A percentile compares a stretch with the other conserved stretches of the same genome.
phyloP scores from a whole-genome alignment of 192 early-diverging fungal genomes.

The Coemansia aciculifera region DNA sequence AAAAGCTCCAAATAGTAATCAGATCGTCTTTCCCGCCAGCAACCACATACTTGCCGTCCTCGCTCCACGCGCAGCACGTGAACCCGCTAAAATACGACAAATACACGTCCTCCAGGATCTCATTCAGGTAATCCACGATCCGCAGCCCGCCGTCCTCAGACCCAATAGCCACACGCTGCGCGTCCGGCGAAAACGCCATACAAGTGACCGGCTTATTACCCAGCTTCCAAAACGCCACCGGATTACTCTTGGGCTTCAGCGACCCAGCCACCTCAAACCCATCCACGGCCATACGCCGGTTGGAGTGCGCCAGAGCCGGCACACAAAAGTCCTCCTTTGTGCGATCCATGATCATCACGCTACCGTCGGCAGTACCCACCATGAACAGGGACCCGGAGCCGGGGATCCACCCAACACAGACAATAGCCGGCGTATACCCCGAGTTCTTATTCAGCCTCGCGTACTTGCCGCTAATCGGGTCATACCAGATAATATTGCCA shows the following conservation, averaged over 20 bases:
- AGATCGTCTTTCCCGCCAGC: constrained; percentile 94
- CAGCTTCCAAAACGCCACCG: constrained; percentile 78
- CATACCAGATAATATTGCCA: constrained; percentile 84
- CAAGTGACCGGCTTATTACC: constrained; percentile 71
- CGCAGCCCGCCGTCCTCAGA: constrained; percentile 78
- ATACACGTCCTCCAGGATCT: constrained; percentile 75
- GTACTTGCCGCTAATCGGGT: constrained; percentile 85
- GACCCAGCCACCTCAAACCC: constrained; percentile 51
- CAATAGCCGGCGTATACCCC: constrained; percentile 67
- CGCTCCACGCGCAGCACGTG: constrained; percentile 86
- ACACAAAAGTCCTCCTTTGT: constrained; percentile 75
- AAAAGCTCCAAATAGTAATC: constrained; percentile 84
- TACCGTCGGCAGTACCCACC: constrained; percentile 81
- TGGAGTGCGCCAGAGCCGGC: constrained; percentile 16
- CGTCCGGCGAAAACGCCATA: constrained; percentile 81
- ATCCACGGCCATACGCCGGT: constrained; percentile 10
- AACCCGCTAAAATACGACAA: constrained; percentile 85
- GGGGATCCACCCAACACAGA: constrained; percentile 88
- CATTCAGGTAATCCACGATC: constrained; percentile 71
- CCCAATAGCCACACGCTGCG: constrained; percentile 75
- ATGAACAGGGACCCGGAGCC: constrained; percentile 82
- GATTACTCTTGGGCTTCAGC: constrained; percentile 75
- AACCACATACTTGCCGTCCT: constrained; percentile 80
- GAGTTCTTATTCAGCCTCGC: constrained; percentile 79
- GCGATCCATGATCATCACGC: constrained; percentile 81